Conservation (phyloP, 78 protist genomes). For the Dictyostelium purpureum region DNA sequence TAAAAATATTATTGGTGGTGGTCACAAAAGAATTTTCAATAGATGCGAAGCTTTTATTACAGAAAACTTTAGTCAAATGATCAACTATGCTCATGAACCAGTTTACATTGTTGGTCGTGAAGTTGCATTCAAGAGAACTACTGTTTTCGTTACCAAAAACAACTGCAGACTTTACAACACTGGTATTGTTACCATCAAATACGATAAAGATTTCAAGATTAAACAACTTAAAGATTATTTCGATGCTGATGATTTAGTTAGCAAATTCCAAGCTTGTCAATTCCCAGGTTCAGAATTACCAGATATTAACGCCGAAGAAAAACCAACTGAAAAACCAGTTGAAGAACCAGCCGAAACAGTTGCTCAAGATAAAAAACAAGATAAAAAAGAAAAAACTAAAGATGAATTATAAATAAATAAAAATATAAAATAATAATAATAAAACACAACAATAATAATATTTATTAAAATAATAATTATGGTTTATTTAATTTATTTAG, state of each 20-base stretch:
- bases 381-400: neutral
- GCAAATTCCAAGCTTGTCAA: slow-evolving; percentile 50
- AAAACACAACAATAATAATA: too few species aligned
- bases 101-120: slow-evolving; percentile 28
- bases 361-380: neutral
- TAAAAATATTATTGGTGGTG: slow-evolving; percentile 64
- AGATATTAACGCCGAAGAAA: slow-evolving; percentile 37
- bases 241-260: slow-evolving; percentile 45
- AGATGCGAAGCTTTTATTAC: slow-evolving; percentile 69
- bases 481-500: too few species aligned
- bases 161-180: slow-evolving; percentile 49
- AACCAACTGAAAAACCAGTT: neutral
- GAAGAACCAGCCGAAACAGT: neutral
- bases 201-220: slow-evolving; percentile 62
- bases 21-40: slow-evolving; percentile 46
- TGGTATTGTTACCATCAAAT: slow-evolving; percentile 74
- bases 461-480: too few species aligned
- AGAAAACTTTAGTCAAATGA: slow-evolving; percentile 63
- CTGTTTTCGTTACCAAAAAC: slow-evolving; percentile 58
- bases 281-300: slow-evolving; percentile 73
- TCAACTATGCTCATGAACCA: slow-evolving; percentile 12
- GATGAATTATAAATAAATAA: slow-evolving; percentile 15
- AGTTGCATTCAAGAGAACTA: slow-evolving; percentile 59
- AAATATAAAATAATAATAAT: neutral
- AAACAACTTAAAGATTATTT: slow-evolving; percentile 70